phyloP scores from a whole-genome alignment of 179 eudicot species.

The Heliamphora pulchella region DNA sequence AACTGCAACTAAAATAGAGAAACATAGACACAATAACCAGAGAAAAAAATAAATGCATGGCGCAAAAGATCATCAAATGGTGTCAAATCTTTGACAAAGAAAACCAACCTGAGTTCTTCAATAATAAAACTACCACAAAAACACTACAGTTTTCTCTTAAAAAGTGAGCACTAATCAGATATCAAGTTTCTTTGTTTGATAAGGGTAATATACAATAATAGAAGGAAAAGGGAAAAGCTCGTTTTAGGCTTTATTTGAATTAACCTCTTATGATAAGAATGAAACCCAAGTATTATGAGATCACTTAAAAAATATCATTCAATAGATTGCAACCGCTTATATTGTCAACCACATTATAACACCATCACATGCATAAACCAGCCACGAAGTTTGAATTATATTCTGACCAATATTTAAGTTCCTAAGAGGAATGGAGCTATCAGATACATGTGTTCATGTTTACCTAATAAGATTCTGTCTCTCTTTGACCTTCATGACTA shows the following conservation, averaged over 20 bases:
- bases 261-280: neutral
- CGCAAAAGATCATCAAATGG: neutral
- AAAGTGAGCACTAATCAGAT: neutral
- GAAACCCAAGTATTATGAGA: neutral
- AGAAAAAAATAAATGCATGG: neutral
- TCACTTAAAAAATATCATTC: neutral
- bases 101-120: neutral
- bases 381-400: neutral
- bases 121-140: neutral
- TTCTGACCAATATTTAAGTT: neutral
- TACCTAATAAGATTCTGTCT: neutral
- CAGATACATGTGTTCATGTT: too few species aligned
- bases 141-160: slow-evolving; percentile 2
- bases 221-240: too few species aligned
- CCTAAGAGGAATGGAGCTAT: too few species aligned
- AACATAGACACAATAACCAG: neutral
- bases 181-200: neutral
- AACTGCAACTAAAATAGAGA: neutral
- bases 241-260: too few species aligned
- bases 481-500: neutral
- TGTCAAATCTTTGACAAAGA: slow-evolving; percentile 5
- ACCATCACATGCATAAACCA: neutral
- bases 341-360: neutral
- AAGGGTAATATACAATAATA: too few species aligned
- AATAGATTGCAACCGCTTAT: neutral